These are phyloP conservation scores for Gracilaria domingensis DNA, from an alignment of 23 red algal species.

Conservation along the genomic window DNA sequence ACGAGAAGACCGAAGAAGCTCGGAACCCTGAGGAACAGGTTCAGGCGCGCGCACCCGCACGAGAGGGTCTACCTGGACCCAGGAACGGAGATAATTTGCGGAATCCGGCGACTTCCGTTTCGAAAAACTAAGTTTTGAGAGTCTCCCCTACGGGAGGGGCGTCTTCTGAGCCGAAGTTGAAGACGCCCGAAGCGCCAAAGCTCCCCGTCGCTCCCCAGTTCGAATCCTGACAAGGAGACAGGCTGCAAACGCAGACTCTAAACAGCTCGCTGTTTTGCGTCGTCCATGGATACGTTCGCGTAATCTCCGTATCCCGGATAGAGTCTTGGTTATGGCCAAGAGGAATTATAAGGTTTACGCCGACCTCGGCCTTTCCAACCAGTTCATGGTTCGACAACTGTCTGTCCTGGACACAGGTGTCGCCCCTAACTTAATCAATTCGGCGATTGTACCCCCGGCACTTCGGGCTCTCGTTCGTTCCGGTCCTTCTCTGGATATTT, in stretches of 20 bases:
- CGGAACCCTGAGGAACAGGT: background rate
- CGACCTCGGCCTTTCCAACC: constrained; percentile 29
- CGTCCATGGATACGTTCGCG: constrained; percentile 19
- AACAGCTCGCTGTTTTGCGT: constrained; percentile 6
- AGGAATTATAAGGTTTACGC: constrained; percentile 41
- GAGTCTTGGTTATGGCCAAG: constrained; percentile 35
- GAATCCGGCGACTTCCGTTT: background rate
- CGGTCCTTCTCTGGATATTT: background rate
- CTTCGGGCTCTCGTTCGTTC: background rate
- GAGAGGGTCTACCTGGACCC: background rate
- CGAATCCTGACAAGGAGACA: background rate
- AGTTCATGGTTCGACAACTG: background rate
- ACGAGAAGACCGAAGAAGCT: background rate
- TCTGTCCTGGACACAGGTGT: too few species aligned
- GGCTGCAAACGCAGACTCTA: background rate
- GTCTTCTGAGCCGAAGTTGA: background rate
- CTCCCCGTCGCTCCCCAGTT: background rate
- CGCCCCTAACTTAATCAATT: background rate
- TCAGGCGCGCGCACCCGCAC: background rate
- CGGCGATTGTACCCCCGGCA: background rate
- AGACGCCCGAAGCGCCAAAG: background rate
- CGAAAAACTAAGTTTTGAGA: constrained; percentile 7
- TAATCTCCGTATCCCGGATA: constrained; percentile 23
- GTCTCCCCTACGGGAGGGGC: constrained; percentile 9
- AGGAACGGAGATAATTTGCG: background rate